These are phyloP conservation scores for Claviceps humidiphila DNA, from an alignment of 2,329 filamentous ascomycete genomes.

Conservation along the genomic window DNA sequence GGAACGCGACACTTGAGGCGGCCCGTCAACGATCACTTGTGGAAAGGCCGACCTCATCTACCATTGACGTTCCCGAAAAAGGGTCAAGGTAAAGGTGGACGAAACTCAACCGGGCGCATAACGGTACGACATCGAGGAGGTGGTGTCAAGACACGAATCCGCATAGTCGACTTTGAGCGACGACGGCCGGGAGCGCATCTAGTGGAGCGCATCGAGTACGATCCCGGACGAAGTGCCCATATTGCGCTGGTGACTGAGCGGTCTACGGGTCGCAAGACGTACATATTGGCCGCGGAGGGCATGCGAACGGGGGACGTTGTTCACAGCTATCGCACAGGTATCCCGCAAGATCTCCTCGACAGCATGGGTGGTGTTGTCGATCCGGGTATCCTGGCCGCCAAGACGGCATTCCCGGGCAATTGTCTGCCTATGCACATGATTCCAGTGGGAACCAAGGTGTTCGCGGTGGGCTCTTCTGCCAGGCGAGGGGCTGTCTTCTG, in stretches of 20 bases:
- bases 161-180: slow-evolving; percentile 80
- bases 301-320: slow-evolving; percentile 84
- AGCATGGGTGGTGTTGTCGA: slow-evolving; percentile 90
- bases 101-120: slow-evolving; percentile 75
- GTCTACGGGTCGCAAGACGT: slow-evolving; percentile 63
- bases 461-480: slow-evolving; percentile 68
- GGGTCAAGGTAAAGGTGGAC: slow-evolving; percentile 81
- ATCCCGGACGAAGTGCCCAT: slow-evolving; percentile 84
- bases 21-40: slow-evolving; percentile 91
- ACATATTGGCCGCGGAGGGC: slow-evolving; percentile 91
- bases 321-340: slow-evolving; percentile 82
- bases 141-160: slow-evolving; percentile 81
- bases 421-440: slow-evolving; percentile 94
- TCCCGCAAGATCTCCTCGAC: slow-evolving; percentile 72
- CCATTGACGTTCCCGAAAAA: slow-evolving; percentile 84
- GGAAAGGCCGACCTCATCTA: slow-evolving; percentile 78
- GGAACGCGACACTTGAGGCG: slow-evolving; percentile 84
- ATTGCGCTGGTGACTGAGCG: slow-evolving; percentile 75
- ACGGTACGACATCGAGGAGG: slow-evolving; percentile 88
- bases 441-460: slow-evolving; percentile 83
- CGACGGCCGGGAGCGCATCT: slow-evolving; percentile 66
- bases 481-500: slow-evolving; percentile 78
- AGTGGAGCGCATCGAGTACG: slow-evolving; percentile 92
- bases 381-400: slow-evolving; percentile 88
- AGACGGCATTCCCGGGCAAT: slow-evolving; percentile 88